Conservation (phyloP, 441 rosid genomes). For the Gossypium gossypioides region DNA sequence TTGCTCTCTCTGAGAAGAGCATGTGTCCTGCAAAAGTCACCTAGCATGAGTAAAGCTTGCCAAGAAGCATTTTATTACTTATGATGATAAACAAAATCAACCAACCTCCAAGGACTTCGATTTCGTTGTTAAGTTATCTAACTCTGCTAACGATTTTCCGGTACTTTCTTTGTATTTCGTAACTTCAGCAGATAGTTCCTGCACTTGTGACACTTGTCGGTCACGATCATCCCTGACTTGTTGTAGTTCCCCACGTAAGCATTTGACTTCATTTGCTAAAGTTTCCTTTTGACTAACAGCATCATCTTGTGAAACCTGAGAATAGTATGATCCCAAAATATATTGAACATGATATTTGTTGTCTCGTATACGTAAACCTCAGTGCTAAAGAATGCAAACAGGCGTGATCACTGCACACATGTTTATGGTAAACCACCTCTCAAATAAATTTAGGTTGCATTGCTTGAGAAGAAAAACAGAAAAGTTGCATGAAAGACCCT, state of each 20-base stretch:
- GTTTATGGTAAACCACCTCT: background rate
- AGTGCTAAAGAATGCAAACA: background rate
- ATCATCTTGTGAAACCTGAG: constrained; percentile 65
- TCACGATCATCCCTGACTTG: constrained; percentile 89
- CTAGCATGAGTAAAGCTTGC: constrained; percentile 5
- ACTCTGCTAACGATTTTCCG: constrained; percentile 62
- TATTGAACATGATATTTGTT: background rate
- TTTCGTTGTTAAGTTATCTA: constrained; percentile 51
- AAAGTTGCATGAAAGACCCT: background rate
- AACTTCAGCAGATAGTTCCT: constrained; percentile 51
- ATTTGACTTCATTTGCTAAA: constrained; percentile 51
- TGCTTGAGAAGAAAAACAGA: background rate
- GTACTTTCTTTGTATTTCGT: constrained; percentile 54
- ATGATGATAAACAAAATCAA: background rate
- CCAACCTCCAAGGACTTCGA: constrained; percentile 77
- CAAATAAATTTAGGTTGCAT: background rate
- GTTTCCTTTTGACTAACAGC: constrained; percentile 61
- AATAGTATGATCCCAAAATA: background rate
- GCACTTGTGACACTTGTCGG: constrained; percentile 47
- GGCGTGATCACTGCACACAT: background rate
- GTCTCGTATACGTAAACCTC: background rate
- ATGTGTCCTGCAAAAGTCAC: constrained; percentile 49
- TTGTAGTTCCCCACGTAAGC: constrained; percentile 70
- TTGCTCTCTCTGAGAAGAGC: constrained; percentile 71
- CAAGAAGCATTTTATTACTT: background rate